Conservation (phyloP, 192 early-diverging fungal genomes). For the Glomus cerebriforme region DNA sequence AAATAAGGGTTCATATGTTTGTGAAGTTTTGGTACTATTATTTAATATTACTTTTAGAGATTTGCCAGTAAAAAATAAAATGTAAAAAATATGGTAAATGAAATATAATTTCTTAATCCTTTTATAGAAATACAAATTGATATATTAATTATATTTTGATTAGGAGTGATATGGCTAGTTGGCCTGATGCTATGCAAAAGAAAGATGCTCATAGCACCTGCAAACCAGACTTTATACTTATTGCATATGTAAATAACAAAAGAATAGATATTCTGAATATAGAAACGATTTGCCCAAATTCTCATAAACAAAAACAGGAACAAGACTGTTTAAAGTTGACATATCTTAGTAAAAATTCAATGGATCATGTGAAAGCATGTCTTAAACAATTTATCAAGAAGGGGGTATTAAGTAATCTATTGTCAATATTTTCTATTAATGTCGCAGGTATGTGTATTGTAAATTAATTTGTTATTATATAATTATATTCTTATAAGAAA, state of each 20-base stretch:
- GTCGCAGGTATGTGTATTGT: slow-evolving; percentile 4
- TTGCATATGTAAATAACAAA: slow-evolving; percentile 5
- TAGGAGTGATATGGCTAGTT: slow-evolving; percentile 7
- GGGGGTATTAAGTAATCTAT: not conserved
- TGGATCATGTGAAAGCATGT: not conserved
- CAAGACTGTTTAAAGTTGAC: slow-evolving; percentile 17
- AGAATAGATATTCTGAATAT: slow-evolving; percentile 6
- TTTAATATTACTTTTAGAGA: slow-evolving; percentile 10
- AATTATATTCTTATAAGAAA: not conserved
- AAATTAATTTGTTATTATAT: not conserved
- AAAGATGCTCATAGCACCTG: not conserved
- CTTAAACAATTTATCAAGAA: slow-evolving; percentile 8
- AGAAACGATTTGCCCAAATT: slow-evolving; percentile 5
- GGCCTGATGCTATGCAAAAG: not conserved
- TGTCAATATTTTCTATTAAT: slow-evolving; percentile 22
- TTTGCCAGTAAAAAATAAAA: not conserved
- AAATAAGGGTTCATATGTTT: slow-evolving; percentile 25
- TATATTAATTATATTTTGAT: not conserved
- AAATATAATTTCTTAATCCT: not conserved
- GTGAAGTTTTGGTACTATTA: slow-evolving; percentile 16
- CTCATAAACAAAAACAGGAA: not conserved
- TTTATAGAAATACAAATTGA: not conserved
- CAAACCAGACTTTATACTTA: not conserved
- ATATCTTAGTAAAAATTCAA: not conserved
- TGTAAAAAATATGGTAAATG: not conserved